Evolutionary conservation across 75 land plant genomes (phyloP), one percentile per base, ranked within the genome.

Genomic region (Selaginella tamariscina): DNA sequence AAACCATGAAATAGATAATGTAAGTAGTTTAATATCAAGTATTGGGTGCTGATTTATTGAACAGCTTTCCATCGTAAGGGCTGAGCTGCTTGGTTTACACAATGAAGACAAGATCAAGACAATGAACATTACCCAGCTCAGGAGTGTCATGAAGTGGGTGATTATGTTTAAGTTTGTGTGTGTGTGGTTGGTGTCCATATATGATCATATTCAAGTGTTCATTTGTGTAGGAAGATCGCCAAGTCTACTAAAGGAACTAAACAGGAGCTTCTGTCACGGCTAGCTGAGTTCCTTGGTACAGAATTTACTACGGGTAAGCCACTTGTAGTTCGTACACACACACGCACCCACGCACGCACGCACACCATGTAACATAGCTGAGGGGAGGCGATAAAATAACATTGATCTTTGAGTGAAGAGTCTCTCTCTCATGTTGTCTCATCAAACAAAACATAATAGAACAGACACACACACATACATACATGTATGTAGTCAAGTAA

Each of bases 221-320:
- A 28, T 28, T 64, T 70, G 32, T 68, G 26, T 68, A 82, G 86
- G 76, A 73, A 73, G 54, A 33, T 72, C 22, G 80, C 80, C 31
- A 44, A 74, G 23, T 65, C 80, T 24, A 32, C 77, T 0, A 82
- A 71, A 73, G 88, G 88, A 21, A 32, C 29, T 49, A 85, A 85
- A 29, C 75, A 54, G 28, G 88, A 83, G n/a, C 83, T 85, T 56
- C 68, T 80, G 2, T 44, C 68, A 24, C 66, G 78, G 22, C 65
- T 85, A 70, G 73, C 68, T 32, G 18, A 32, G 9, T 75, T 72
- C 32, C 29, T 75, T 32, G 71, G 65, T 18, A 33, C 54, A 2
- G 29, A 68, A n/a, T n/a, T n/a, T n/a, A 65, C 69, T 56, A 56
- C 60, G 49, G 79, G 86, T 79, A 76, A 31, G 27, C 0, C 5